Evolutionary conservation across 2,329 filamentous ascomycete species (phyloP).

Genomic region (Xenoacremonium recifei): DNA sequence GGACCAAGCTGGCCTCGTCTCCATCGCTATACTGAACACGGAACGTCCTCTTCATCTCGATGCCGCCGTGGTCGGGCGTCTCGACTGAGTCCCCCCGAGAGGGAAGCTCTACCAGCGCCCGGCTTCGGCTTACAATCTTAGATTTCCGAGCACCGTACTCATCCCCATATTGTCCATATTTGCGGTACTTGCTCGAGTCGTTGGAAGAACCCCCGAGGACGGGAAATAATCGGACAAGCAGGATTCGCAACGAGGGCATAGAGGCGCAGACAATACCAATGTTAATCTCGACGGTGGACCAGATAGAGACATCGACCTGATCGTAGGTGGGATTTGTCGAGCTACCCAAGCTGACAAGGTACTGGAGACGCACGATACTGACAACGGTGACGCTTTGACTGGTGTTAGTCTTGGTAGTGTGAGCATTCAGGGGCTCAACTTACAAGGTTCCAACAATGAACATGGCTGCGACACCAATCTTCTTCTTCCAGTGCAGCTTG

Average conservation of each 20-base stretch:
- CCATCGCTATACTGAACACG: slow-evolving; percentile 23
- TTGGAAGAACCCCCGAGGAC: slow-evolving; percentile 21
- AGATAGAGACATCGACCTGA: slow-evolving; percentile 27
- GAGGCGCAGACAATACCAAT: slow-evolving; percentile 36
- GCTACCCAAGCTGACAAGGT: slow-evolving; percentile 24
- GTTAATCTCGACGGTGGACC: slow-evolving; percentile 36
- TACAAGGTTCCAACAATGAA: slow-evolving; percentile 42
- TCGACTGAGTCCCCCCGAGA: slow-evolving; percentile 18
- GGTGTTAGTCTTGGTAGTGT: not conserved
- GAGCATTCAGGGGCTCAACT: slow-evolving; percentile 17
- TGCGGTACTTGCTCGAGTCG: slow-evolving; percentile 23
- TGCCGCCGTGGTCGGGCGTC: slow-evolving; percentile 18
- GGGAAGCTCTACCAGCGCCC: slow-evolving; percentile 16
- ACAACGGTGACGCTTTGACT: slow-evolving; percentile 28
- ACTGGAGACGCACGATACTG: slow-evolving; percentile 29
- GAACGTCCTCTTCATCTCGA: slow-evolving; percentile 23
- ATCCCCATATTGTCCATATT: slow-evolving; percentile 17
- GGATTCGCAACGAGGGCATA: slow-evolving; percentile 29
- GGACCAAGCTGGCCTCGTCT: slow-evolving; percentile 20
- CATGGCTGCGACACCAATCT: slow-evolving; percentile 41
- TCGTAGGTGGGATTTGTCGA: slow-evolving; percentile 30
- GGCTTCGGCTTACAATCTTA: slow-evolving; percentile 17
- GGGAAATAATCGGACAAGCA: slow-evolving; percentile 30
- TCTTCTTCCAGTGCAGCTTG: slow-evolving; percentile 38
- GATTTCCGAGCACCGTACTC: slow-evolving; percentile 20